Percentiles rank a stretch among this genome's conserved stretches.
These are phyloP conservation scores for Naganishia sp. DNA, from an alignment of 1,284 basidiomycete species.

Conservation along the genomic window DNA sequence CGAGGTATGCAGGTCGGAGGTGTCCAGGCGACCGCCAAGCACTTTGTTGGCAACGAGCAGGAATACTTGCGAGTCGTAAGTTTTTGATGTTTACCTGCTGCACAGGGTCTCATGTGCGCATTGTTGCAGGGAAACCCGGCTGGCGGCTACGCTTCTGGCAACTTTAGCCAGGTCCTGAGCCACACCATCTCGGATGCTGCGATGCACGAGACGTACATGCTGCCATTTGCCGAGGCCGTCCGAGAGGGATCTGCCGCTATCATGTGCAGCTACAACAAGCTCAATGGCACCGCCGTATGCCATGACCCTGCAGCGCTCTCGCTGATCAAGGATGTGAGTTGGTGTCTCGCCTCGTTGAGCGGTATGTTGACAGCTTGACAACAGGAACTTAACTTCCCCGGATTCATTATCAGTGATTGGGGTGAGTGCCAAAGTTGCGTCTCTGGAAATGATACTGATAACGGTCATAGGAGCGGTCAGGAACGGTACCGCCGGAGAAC, in stretches of 20 bases:
- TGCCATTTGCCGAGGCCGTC: constrained; percentile 68
- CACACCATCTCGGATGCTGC: constrained; percentile 44
- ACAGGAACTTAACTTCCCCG: constrained; percentile 40
- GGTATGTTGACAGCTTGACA: not conserved
- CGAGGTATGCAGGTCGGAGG: constrained; percentile 70
- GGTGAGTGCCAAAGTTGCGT: constrained; percentile 51
- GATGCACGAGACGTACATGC: constrained; percentile 46
- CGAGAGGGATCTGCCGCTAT: constrained; percentile 72
- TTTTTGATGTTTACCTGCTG: constrained; percentile 34
- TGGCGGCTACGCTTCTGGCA: constrained; percentile 18
- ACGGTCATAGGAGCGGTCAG: constrained; percentile 63
- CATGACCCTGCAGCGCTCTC: constrained; percentile 56
- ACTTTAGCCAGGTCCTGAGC: constrained; percentile 13
- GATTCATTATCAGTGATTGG: constrained; percentile 45
- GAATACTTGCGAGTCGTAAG: constrained; percentile 44
- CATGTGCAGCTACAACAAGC: constrained; percentile 70
- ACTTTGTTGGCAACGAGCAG: constrained; percentile 52
- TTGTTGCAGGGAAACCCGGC: constrained; percentile 15
- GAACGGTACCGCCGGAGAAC: constrained; percentile 55
- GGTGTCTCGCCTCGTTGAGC: not conserved
- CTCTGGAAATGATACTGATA: constrained; percentile 68
- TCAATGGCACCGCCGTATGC: constrained; percentile 64
- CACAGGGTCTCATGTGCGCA: constrained; percentile 12
- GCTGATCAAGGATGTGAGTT: constrained; percentile 16
- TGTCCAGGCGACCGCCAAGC: constrained; percentile 59